A percentile compares a stretch with the other conserved stretches of the same genome.
phyloP scores from a whole-genome alignment of 176 grass and related monocot species.

The sorghum (Sorghum bicolor) region Sorghum_bicolor_NCBIv3 NC_012870.2:6872001-6872500 shows the following conservation, averaged over 20 bases:
- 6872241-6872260: background rate
- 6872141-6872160: slow-evolving; percentile 75
- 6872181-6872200: slow-evolving; percentile 84
- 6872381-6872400: slow-evolving; percentile 67
- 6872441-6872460: slow-evolving; percentile 98
- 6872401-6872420: slow-evolving; percentile 96
- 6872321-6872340: background rate
- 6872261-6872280: background rate
- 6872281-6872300: slow-evolving; percentile 11
- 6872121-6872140: background rate
- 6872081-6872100: background rate
- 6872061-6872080: background rate
- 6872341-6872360: slow-evolving; percentile 14
- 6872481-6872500: slow-evolving; percentile 55
- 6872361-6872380: slow-evolving; percentile 16
- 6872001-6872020: slow-evolving; percentile 99
- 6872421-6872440: slow-evolving; percentile 97
- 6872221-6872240: slow-evolving; percentile 63
- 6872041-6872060: slow-evolving; percentile 17
- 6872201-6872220: slow-evolving; percentile 92
- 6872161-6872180: slow-evolving; percentile 99
- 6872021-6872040: slow-evolving; percentile 66
- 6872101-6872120: background rate
- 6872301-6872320: background rate
- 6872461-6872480: slow-evolving; percentile 94